A percentile compares a stretch with the other conserved stretches of the same genome.
These are phyloP conservation scores for Pelargonium myrrhifolium DNA, from an alignment of 441 rosid genomes.

Conservation along the genomic window DNA sequence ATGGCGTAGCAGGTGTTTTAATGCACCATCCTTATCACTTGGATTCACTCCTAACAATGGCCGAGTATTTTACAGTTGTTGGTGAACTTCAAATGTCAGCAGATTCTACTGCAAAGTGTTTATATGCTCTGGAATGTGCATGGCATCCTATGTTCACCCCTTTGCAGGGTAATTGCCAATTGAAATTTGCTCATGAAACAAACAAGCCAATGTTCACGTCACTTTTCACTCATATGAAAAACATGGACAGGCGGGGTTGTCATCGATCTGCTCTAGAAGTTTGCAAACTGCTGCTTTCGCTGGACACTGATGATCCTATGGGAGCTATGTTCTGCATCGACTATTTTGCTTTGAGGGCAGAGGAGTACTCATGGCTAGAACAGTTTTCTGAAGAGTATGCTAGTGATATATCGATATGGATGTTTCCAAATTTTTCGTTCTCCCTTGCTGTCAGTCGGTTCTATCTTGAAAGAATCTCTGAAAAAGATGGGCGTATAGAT, in stretches of 20 bases:
- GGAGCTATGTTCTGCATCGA: slow-evolving; percentile 88
- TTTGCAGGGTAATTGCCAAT: slow-evolving; percentile 62
- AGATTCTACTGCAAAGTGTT: slow-evolving; percentile 68
- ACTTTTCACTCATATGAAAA: slow-evolving; percentile 80
- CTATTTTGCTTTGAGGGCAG: slow-evolving; percentile 81
- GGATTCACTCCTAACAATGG: slow-evolving; percentile 83
- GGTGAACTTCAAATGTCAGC: slow-evolving; percentile 86
- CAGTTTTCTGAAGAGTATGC: slow-evolving; percentile 62
- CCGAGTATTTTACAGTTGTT: slow-evolving; percentile 72
- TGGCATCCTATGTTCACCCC: slow-evolving; percentile 85
- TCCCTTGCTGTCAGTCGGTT: slow-evolving; percentile 77
- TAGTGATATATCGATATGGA: slow-evolving; percentile 70
- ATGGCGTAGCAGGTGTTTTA: slow-evolving; percentile 66
- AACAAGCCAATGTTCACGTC: slow-evolving; percentile 68
- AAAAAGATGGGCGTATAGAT: slow-evolving; percentile 24
- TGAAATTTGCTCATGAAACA: slow-evolving; percentile 63
- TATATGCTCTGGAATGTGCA: slow-evolving; percentile 81
- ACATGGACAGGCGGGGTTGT: slow-evolving; percentile 85
- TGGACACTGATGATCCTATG: slow-evolving; percentile 73
- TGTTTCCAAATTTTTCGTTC: slow-evolving; percentile 77
- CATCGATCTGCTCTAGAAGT: slow-evolving; percentile 85
- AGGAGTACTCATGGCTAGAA: slow-evolving; percentile 77
- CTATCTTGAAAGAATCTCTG: slow-evolving; percentile 45
- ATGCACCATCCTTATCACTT: slow-evolving; percentile 65
- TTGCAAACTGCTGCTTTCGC: slow-evolving; percentile 71